Evolutionary conservation across 768 basidiomycete species (phyloP), one percentile per base, ranked within the genome.

Genomic region (Leccinum truebloodii): DNA sequence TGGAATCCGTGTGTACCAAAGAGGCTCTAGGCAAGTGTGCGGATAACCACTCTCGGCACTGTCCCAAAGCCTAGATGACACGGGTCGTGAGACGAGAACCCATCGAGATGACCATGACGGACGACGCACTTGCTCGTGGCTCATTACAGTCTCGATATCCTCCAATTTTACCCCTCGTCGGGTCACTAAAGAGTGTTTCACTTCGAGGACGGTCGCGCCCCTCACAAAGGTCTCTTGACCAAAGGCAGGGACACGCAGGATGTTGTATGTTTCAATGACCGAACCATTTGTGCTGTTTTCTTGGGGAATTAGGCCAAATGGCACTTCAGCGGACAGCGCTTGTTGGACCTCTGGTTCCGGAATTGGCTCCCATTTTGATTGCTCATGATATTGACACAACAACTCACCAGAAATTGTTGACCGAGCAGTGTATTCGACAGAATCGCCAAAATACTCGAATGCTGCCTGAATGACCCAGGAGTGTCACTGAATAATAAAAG

Each of bases 211-310:
- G 22, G 84, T 77, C 65, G 84, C 84, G 14, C 88, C 90, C 57
- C 81, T 76, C 41, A 92, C 76, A 66, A 85, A 87, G 8, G 76
- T 80, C 16, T 71, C 69, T 44, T 73, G 66, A 8, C 81, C 77
- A 39, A 78, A 62, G 6, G 63, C 62, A 39, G 73, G 65, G n/a
- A 61, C 63, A 26, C 87, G 85, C 52, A 92, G 74, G 35, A 76
- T 62, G 67, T 91, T 86, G 67, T 89, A 92, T 1, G 89, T 89
- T 71, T 94, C 91, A 22, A 84, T 74, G 7, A 94, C 91, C 18
- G 76, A 78, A 12, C 91, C 91, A 64, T 86, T 87, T 37, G 84
- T 88, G 16, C 85, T 85, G 65, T 94, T 94, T 73, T 94, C 91
- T 71, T 90, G 88, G 22, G 91, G 91, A 30, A 92, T 78, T n/a